These are phyloP conservation scores for Penicillium roqueforti DNA, from an alignment of 495 filamentous ascomycete species.

Conservation along the genomic window DNA sequence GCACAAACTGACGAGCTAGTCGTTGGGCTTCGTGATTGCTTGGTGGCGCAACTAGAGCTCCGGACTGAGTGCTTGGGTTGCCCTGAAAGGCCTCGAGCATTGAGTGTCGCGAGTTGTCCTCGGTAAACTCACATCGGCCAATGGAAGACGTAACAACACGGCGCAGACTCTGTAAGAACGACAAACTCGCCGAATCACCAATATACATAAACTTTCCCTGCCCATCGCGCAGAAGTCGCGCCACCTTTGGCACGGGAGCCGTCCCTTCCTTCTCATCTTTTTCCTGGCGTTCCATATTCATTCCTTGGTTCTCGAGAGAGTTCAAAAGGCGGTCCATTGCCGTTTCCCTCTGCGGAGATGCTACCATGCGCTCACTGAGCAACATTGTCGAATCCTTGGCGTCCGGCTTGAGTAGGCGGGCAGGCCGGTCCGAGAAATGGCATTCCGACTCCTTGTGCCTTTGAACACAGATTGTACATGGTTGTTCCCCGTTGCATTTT, in stretches of 20 bases:
- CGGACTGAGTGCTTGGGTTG: conserved; percentile 32
- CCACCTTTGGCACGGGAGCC: conserved; percentile 42
- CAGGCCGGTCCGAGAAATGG: conserved; percentile 43
- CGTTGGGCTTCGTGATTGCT: conserved; percentile 36
- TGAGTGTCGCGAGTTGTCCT: conserved; percentile 63
- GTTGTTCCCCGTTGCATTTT: conserved; percentile 71
- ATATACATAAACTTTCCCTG: conserved; percentile 61
- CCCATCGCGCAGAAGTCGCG: conserved; percentile 52
- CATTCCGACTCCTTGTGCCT: conserved; percentile 49
- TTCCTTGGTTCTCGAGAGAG: conserved; percentile 36
- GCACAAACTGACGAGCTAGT: conserved; percentile 37
- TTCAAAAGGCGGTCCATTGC: conserved; percentile 41
- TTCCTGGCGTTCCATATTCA: conserved; percentile 32
- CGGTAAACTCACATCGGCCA: conserved; percentile 62
- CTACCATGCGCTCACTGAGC: conserved; percentile 34
- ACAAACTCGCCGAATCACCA: conserved; percentile 68
- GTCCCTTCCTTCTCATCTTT: conserved; percentile 37
- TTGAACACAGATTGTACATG: conserved; percentile 64
- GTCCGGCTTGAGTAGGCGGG: conserved; percentile 35
- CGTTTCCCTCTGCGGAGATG: conserved; percentile 36
- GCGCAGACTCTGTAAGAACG: conserved; percentile 66
- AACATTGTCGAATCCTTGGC: conserved; percentile 37
- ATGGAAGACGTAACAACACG: conserved; percentile 66
- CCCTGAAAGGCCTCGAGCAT: conserved; percentile 58
- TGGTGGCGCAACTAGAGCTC: conserved; percentile 28